Evolutionary conservation across 23 red algal genomes (phyloP), one percentile per base, ranked within the genome.

Genomic region (Agarophyton chilense): DNA sequence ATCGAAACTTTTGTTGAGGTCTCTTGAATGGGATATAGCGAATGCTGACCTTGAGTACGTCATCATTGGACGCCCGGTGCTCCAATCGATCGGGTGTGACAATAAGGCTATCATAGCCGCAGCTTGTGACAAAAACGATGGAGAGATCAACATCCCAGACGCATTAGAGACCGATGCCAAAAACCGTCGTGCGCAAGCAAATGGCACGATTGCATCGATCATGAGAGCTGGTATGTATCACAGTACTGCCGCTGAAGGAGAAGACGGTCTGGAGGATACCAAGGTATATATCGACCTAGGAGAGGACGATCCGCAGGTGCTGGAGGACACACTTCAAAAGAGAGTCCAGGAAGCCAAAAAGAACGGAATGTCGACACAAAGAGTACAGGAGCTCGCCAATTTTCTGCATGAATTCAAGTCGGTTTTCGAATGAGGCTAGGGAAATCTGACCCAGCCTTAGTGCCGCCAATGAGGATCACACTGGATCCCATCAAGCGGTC

Each of bases 361-460:
- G 9, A 0, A 2, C 0, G 0, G 45, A 77, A 4, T 31, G 24
- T n/a, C 67, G 2, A 18, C 29, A 3, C 25, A 19, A 1, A 41
- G 56, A 6, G 14, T 18, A 21, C 21, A 72, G 39, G 5, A 35
- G 2, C 39, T 72, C 6, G 1, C 35, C 6, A 2, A 44, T 2
- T 13, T 72, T 10, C 8, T 72, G 2, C 34, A 40, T 2, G 35
- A 72, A 13, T 72, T 43, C 68, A 57, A 77, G 49, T 18, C 67
- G 34, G 70, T 77, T 77, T 88, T 88, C 43, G 67, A 65, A 1
- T 77, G 50, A 77, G 84, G 53, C 84, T 88, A 26, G 84, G 67
- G 34, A 78, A 76, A 46, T 42, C 52, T 32, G 68, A 88, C 52
- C 84, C 66, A 77, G 70, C 67, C 36, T 31, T 2, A 2, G 33